A percentile compares a stretch with the other conserved stretches of the same genome.
Evolutionary conservation across 2,329 filamentous ascomycete genomes (phyloP).

Genomic region (Diaporthe caulivora): DNA sequence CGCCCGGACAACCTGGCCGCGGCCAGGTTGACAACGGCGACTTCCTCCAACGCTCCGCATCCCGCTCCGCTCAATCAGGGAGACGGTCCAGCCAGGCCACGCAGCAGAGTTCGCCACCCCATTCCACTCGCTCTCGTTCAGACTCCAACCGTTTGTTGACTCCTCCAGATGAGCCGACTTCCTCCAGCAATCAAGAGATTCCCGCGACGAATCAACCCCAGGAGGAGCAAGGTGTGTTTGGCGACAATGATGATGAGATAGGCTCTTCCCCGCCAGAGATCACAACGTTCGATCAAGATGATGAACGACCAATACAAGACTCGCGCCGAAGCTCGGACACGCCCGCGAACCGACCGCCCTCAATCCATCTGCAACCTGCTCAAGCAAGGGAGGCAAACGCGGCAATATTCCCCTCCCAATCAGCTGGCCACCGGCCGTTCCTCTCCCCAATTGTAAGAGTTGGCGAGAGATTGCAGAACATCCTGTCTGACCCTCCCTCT

Average conservation of each 20-base stretch:
- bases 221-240: background rate
- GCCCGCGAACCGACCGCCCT: constrained; percentile 30
- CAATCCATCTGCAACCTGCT: constrained; percentile 30
- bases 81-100: constrained; percentile 41
- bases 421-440: constrained; percentile 53
- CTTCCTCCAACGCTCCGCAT: constrained; percentile 28
- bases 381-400: constrained; percentile 28
- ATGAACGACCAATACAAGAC: constrained; percentile 3
- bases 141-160: constrained; percentile 62
- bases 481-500: constrained; percentile 70
- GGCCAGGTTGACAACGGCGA: constrained; percentile 20
- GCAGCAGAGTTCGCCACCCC: constrained; percentile 41
- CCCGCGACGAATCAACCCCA: constrained; percentile 17
- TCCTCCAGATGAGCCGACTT: constrained; percentile 63
- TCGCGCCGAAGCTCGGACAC: constrained; percentile 42
- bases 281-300: constrained; percentile 30
- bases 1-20: constrained; percentile 4
- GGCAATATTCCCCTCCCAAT: constrained; percentile 45
- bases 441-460: constrained; percentile 71
- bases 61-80: constrained; percentile 32
- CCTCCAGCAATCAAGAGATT: constrained; percentile 42
- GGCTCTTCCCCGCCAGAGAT: constrained; percentile 40
- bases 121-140: constrained; percentile 51
- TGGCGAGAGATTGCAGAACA: constrained; percentile 67
- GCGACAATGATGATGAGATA: constrained; percentile 30